These are phyloP conservation scores for Penicillium italicum DNA, from an alignment of 2,329 filamentous ascomycete genomes.

Conservation along the genomic window DNA sequence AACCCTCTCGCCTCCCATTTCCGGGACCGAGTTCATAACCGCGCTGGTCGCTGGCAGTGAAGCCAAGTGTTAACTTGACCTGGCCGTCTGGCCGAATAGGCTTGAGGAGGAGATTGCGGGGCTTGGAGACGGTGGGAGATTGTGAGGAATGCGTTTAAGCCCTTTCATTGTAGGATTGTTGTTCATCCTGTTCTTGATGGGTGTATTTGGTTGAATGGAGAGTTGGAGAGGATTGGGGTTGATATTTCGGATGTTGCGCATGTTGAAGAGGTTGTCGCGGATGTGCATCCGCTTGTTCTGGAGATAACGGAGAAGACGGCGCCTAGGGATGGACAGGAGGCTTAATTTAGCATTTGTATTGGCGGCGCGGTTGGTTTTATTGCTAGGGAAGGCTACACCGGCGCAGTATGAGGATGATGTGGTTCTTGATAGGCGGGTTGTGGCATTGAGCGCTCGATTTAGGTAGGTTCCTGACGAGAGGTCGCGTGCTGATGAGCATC, in stretches of 20 bases:
- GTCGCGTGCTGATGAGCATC: constrained; percentile 44
- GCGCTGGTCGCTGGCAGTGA: constrained; percentile 54
- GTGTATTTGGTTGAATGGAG: constrained; percentile 46
- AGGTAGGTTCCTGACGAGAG: constrained; percentile 42
- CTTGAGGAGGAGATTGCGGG: constrained; percentile 40
- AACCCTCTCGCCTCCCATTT: constrained; percentile 35
- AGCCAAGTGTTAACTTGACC: constrained; percentile 51
- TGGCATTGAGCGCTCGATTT: constrained; percentile 47
- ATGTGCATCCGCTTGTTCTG: constrained; percentile 52
- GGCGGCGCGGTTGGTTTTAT: constrained; percentile 50
- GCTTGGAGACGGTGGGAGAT: constrained; percentile 41
- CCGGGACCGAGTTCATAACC: constrained; percentile 49
- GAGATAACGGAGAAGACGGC: constrained; percentile 52
- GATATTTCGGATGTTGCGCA: too few species aligned
- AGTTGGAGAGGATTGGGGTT: constrained; percentile 34
- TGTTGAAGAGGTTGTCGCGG: constrained; percentile 40
- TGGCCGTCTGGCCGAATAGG: constrained; percentile 51
- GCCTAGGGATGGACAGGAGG: constrained; percentile 51
- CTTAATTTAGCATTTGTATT: constrained; percentile 56
- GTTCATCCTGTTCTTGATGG: constrained; percentile 56
- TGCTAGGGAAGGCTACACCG: constrained; percentile 52
- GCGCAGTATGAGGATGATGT: constrained; percentile 50
- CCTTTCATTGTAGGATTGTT: constrained; percentile 56
- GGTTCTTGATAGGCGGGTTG: constrained; percentile 43
- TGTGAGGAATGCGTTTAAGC: constrained; percentile 54